A percentile compares a stretch with the other conserved stretches of the same genome.
Evolutionary conservation across 331 rosid species (phyloP).

Genomic region (Prunus yedoensis): DNA sequence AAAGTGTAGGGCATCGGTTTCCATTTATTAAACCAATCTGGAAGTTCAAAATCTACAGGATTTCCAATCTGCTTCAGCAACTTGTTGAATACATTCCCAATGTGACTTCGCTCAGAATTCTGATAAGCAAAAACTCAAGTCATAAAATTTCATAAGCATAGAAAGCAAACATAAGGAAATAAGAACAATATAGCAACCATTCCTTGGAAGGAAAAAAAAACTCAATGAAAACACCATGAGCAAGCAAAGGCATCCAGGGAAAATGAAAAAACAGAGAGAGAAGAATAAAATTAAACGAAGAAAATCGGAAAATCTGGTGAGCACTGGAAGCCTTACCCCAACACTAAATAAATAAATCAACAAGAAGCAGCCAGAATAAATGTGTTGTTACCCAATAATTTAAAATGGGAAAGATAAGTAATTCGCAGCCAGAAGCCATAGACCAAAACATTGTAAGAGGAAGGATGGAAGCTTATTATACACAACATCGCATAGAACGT

Average conservation of each 20-base stretch:
- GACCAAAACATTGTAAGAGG: neutral
- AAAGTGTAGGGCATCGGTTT: conserved; percentile 60
- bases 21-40: conserved; percentile 58
- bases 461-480: no score
- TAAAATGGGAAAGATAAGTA: neutral
- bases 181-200: neutral
- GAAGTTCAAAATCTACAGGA: conserved; percentile 87
- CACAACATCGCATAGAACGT: no score
- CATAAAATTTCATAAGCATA: neutral
- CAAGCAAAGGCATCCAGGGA: neutral
- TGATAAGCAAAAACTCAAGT: conserved; percentile 33
- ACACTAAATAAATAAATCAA: neutral
- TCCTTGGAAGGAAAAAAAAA: neutral
- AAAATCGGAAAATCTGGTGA: no score
- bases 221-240: neutral
- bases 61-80: conserved; percentile 61
- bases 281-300: neutral
- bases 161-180: neutral
- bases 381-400: neutral
- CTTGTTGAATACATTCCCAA: conserved; percentile 63
- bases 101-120: conserved; percentile 52
- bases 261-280: neutral
- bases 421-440: neutral
- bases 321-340: neutral
- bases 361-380: neutral